A percentile compares a stretch with the other conserved stretches of the same genome.
These are phyloP conservation scores for Diddensiella santjacobensis DNA, from an alignment of 805 yeast species.

Conservation along the genomic window DNA sequence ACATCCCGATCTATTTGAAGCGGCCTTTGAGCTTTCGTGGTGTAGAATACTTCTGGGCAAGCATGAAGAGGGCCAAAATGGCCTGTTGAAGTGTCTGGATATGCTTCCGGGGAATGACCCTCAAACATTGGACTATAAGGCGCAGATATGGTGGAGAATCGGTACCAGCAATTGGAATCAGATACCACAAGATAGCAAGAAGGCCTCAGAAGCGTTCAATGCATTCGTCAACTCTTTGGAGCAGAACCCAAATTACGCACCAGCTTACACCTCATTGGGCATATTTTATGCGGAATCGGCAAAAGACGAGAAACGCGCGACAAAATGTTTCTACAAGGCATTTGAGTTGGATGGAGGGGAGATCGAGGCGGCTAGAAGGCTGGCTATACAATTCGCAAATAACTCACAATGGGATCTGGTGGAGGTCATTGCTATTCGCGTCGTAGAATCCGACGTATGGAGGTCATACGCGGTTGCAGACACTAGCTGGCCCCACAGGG, in stretches of 20 bases:
- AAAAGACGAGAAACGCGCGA: conserved; percentile 63
- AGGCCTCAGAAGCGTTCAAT: conserved; percentile 50
- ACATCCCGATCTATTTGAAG: conserved; percentile 53
- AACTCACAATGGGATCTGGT: conserved; percentile 81
- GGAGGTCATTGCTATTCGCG: conserved; percentile 62
- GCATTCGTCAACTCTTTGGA: conserved; percentile 56
- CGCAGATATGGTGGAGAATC: conserved; percentile 65
- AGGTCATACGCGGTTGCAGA: conserved; percentile 16
- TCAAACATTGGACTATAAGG: conserved; percentile 51
- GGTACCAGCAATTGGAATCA: conserved; percentile 56
- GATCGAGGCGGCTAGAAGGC: conserved; percentile 63
- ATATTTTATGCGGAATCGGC: conserved; percentile 57
- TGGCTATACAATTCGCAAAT: conserved; percentile 66
- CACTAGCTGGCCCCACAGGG: conserved; percentile 77
- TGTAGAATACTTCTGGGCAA: conserved; percentile 57
- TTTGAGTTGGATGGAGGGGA: conserved; percentile 82
- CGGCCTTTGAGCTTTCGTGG: conserved; percentile 74
- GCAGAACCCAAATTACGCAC: conserved; percentile 60
- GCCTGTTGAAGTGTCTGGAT: conserved; percentile 43
- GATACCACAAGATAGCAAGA: conserved; percentile 24
- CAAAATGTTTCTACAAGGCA: conserved; percentile 83
- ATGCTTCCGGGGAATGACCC: conserved; percentile 49
- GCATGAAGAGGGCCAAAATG: conserved; percentile 48
- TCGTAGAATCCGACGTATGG: conserved; percentile 61
- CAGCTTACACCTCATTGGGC: conserved; percentile 82